phyloP scores from a whole-genome alignment of 2,329 filamentous ascomycete species.

The Pseudocercospora crystallina region DNA sequence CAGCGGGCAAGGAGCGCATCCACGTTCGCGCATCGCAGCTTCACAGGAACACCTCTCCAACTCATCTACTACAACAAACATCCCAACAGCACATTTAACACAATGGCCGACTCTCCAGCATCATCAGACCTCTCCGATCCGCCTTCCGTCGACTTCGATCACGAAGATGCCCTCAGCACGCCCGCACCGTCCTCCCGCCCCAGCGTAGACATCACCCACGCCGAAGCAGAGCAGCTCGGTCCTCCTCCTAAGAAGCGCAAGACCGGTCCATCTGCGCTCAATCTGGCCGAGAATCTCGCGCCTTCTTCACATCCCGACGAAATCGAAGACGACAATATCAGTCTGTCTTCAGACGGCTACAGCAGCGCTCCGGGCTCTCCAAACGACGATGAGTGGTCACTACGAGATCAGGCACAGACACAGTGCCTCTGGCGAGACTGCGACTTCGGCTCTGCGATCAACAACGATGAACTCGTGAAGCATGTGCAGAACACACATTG shows the following conservation, averaged over 20 bases:
- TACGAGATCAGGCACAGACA: constrained; percentile 43
- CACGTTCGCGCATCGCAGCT: no score
- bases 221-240: constrained; percentile 26
- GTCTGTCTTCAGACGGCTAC: constrained; percentile 81
- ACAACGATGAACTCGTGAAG: constrained; percentile 53
- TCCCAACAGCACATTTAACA: constrained; percentile 7
- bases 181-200: constrained; percentile 48
- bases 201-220: constrained; percentile 42
- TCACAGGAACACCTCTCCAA: no score
- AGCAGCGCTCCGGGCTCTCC: constrained; percentile 66
- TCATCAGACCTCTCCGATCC: constrained; percentile 64
- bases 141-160: constrained; percentile 61
- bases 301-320: constrained; percentile 38
- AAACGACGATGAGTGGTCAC: constrained; percentile 44
- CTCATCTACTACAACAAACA: not conserved
- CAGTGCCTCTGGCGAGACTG: constrained; percentile 54
- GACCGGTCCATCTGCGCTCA: constrained; percentile 31
- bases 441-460: constrained; percentile 47
- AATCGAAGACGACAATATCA: constrained; percentile 55
- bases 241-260: constrained; percentile 41
- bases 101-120: constrained; percentile 54
- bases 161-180: constrained; percentile 55
- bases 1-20: no score
- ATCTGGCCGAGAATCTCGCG: constrained; percentile 26
- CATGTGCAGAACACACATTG: constrained; percentile 84